Evolutionary conservation across 2,329 filamentous ascomycete genomes (phyloP), one percentile per base, ranked within the genome.

Genomic region (Talaromyces amestolkiae): DNA sequence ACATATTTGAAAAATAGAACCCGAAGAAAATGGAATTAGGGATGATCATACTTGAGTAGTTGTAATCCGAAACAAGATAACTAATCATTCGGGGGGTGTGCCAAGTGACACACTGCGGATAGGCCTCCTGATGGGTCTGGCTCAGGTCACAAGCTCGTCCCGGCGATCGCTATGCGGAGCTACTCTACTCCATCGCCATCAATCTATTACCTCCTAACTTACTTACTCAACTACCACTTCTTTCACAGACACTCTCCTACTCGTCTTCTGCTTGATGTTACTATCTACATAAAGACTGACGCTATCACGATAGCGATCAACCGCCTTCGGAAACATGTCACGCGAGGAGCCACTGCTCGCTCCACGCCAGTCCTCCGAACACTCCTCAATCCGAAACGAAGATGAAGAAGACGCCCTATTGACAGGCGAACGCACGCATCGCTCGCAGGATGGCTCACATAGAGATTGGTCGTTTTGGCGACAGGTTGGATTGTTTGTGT

Each of bases 401-500:
- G 84, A 85, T 69, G 87, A 88, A 76, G 86, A 88, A 76, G 85
- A 89, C 72, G 85, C 85, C 49, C 79, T 90, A 66, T 77, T 89
- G 65, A 85, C 87, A 43, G 83, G 88, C 69, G 77, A 87, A 72
- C 76, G 73, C n/a, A 74, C 72, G 5, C 69, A 67, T 58, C 75
- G 73, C n/a, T 24, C 51, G 43, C 56, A 67, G 31, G 68, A 70
- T 62, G 68, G 71, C 61, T 71, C 74, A 54, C 77, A 45, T n/a
- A 24, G 80, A 63, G 77, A 77, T 66, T 85, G 86, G 76, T 76
- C 85, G 64, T 83, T 85, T 74, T 90, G 87, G 86, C 87, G 90
- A 68, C 92, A 97, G 75, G 77, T 91, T 61, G 85, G 89, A 27
- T 80, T 96, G 68, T 93, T 97, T 74, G 79, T 85, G 58, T 97